Conservation (phyloP, 805 yeast genomes). For the Maudiozyma turicensis region DNA sequence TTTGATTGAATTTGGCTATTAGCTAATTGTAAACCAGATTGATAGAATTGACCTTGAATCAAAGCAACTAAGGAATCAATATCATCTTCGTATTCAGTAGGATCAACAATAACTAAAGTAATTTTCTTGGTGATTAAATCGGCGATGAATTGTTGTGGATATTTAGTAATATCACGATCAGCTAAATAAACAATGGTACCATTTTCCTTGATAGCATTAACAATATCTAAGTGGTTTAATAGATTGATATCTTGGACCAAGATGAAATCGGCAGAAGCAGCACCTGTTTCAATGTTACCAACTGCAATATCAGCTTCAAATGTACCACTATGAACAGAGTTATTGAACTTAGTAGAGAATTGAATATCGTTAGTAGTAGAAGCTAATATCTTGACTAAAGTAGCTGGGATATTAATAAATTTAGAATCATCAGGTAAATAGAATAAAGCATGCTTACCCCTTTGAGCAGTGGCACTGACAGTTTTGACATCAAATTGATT, state of each 20-base stretch:
- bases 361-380: constrained; percentile 46
- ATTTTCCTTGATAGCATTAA: constrained; percentile 45
- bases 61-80: background rate
- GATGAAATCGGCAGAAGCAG: constrained; percentile 55
- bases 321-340: constrained; percentile 60
- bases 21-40: background rate
- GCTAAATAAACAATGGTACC: constrained; percentile 50
- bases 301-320: constrained; percentile 54
- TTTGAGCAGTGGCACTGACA: constrained; percentile 7
- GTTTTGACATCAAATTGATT: constrained; percentile 30
- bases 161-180: constrained; percentile 36
- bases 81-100: background rate
- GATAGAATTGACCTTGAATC: constrained; percentile 1
- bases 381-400: constrained; percentile 60
- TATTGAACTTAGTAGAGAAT: constrained; percentile 63
- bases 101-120: background rate
- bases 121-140: constrained; percentile 30
- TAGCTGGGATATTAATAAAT: constrained; percentile 47
- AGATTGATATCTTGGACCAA: constrained; percentile 53
- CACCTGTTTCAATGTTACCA: constrained; percentile 15
- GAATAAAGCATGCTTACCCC: constrained; percentile 34
- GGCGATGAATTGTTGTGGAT: background rate
- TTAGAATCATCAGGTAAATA: constrained; percentile 63
- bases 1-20: background rate
- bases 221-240: constrained; percentile 50